Conservation (phyloP, 129 eudicot genomes). For the Dittrichia graveolens region DNA sequence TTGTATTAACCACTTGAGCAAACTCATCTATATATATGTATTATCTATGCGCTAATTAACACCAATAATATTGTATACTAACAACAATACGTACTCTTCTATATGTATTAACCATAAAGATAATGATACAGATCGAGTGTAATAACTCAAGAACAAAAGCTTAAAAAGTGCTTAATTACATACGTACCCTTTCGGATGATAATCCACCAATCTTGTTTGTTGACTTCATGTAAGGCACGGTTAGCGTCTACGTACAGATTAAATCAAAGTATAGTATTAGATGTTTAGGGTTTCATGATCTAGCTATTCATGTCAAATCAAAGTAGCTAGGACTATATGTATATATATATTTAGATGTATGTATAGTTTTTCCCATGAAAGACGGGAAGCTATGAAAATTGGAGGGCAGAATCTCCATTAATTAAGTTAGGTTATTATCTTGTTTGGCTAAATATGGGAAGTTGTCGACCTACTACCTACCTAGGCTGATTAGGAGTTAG, state of each 20-base stretch:
- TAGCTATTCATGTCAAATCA: no score
- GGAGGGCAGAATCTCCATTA: not conserved
- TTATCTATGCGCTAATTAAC: no score
- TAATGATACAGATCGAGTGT: not conserved
- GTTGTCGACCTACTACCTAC: not conserved
- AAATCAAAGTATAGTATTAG: constrained; percentile 14
- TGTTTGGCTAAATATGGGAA: constrained; percentile 35
- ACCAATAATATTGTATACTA: no score
- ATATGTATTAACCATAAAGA: not conserved
- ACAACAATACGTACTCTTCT: not conserved
- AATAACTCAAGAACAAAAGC: not conserved
- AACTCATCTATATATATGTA: no score
- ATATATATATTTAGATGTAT: no score
- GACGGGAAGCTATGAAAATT: constrained; percentile 25
- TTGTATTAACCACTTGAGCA: no score
- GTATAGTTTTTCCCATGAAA: not conserved
- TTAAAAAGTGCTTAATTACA: constrained; percentile 30
- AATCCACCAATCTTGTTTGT: constrained; percentile 46
- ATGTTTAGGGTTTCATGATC: no score
- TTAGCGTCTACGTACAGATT: constrained; percentile 62
- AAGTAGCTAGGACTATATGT: no score
- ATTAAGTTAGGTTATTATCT: constrained; percentile 26
- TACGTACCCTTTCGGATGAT: constrained; percentile 59
- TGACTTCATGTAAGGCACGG: constrained; percentile 92
- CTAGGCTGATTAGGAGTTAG: not conserved